Evolutionary conservation across 768 basidiomycete genomes (phyloP).

Genomic region (Russula emetica): DNA sequence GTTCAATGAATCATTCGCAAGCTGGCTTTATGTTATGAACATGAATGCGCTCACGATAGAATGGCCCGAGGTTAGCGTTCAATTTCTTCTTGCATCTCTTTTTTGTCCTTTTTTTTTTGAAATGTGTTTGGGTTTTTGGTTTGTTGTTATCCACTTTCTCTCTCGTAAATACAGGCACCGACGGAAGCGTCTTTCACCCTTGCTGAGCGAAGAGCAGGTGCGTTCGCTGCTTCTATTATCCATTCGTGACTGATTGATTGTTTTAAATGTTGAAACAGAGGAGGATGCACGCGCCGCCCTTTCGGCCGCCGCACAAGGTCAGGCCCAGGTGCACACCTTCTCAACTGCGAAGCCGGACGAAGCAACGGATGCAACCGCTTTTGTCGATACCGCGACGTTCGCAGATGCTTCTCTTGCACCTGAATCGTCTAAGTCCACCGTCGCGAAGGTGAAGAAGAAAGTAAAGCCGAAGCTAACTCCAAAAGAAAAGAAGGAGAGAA

Average conservation of each 20-base stretch:
- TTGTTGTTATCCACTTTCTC: too few species aligned
- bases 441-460: slow-evolving; percentile 42
- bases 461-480: slow-evolving; percentile 64
- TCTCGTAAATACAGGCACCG: slow-evolving; percentile 28
- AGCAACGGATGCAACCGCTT: slow-evolving; percentile 31
- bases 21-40: slow-evolving; percentile 86
- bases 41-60: slow-evolving; percentile 95
- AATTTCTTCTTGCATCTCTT: background rate
- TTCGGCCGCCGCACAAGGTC: slow-evolving; percentile 41
- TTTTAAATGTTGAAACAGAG: slow-evolving; percentile 40
- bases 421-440: slow-evolving; percentile 36
- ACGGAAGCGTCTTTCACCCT: slow-evolving; percentile 41
- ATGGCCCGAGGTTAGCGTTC: slow-evolving; percentile 69
- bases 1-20: slow-evolving; percentile 92
- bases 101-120: background rate
- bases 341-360: slow-evolving; percentile 35
- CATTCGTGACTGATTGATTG: background rate
- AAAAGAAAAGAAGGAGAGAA: slow-evolving; percentile 81
- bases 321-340: slow-evolving; percentile 37
- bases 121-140: too few species aligned
- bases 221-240: slow-evolving; percentile 16
- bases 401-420: slow-evolving; percentile 37
- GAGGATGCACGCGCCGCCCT: slow-evolving; percentile 54
- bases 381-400: slow-evolving; percentile 38
- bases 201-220: slow-evolving; percentile 60